These are phyloP conservation scores for Paracorniculantispora psalliotae DNA, from an alignment of 2,329 filamentous ascomycete genomes.

Conservation along the genomic window DNA sequence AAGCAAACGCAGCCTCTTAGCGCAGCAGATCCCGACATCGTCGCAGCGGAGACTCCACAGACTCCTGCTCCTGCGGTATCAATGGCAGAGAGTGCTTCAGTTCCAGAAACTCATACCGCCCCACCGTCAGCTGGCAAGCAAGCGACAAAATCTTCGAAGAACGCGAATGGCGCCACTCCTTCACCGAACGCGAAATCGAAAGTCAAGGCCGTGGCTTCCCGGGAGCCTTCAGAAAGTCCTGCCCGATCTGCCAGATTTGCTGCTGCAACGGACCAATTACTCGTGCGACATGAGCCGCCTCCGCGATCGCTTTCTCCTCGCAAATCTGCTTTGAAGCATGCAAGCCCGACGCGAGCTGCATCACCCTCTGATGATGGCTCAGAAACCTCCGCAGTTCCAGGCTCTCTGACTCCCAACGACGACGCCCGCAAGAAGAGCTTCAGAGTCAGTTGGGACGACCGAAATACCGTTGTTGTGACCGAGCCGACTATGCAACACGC, in stretches of 20 bases:
- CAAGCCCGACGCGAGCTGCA: slow-evolving; percentile 47
- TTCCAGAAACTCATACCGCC: neutral
- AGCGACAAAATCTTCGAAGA: neutral
- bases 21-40: neutral
- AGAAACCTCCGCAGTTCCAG: slow-evolving; percentile 33
- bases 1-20: neutral
- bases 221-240: slow-evolving; percentile 55
- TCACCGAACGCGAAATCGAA: slow-evolving; percentile 17
- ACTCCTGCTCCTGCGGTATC: neutral
- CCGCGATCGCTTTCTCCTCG: slow-evolving; percentile 67
- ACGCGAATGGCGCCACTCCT: slow-evolving; percentile 11
- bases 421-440: slow-evolving; percentile 58
- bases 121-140: neutral
- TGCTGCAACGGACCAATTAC: slow-evolving; percentile 47
- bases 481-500: slow-evolving; percentile 37
- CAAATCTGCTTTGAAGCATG: slow-evolving; percentile 70
- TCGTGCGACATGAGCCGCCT: slow-evolving; percentile 63
- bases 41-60: neutral
- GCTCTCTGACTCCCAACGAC: slow-evolving; percentile 26
- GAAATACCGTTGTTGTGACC: slow-evolving; percentile 49
- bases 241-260: slow-evolving; percentile 64
- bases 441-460: slow-evolving; percentile 75
- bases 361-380: slow-evolving; percentile 48
- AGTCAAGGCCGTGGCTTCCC: slow-evolving; percentile 14
- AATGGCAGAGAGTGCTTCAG: neutral